phyloP scores from a whole-genome alignment of 805 yeast species.

The Candida awuae region DNA sequence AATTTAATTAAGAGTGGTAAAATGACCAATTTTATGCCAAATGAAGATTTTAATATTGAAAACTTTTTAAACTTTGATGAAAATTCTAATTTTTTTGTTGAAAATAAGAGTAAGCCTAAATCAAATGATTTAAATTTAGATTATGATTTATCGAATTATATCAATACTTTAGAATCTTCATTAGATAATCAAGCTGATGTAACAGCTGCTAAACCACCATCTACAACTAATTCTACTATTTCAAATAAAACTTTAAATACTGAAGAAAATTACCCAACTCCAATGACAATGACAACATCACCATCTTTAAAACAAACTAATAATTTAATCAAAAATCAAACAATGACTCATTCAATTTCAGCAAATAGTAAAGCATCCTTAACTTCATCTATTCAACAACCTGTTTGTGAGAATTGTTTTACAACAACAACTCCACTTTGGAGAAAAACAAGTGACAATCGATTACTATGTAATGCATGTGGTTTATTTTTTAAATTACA shows the following conservation, averaged over 20 bases:
- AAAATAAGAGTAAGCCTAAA: background rate
- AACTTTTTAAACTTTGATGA: conserved; percentile 27
- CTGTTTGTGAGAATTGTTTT: conserved; percentile 70
- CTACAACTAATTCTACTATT: no score
- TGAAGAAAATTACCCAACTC: conserved; percentile 11
- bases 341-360: conserved; percentile 8
- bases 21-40: conserved; percentile 5
- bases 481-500: conserved; percentile 84
- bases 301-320: conserved; percentile 15
- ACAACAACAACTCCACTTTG: conserved; percentile 91
- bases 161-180: conserved; percentile 28
- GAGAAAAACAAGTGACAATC: conserved; percentile 77
- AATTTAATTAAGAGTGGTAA: conserved; percentile 3
- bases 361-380: background rate
- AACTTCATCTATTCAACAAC: conserved; percentile 26
- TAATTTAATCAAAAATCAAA: conserved; percentile 4
- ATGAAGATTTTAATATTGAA: conserved; percentile 26
- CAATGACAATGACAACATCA: conserved; percentile 11
- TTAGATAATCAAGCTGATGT: conserved; percentile 21
- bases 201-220: conserved; percentile 5
- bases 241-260: background rate
- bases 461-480: conserved; percentile 87
- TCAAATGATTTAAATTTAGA: conserved; percentile 10
- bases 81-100: conserved; percentile 20
- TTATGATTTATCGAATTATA: conserved; percentile 20